phyloP scores from a whole-genome alignment of 2,329 filamentous ascomycete genomes.

The Claviceps citrina region DNA sequence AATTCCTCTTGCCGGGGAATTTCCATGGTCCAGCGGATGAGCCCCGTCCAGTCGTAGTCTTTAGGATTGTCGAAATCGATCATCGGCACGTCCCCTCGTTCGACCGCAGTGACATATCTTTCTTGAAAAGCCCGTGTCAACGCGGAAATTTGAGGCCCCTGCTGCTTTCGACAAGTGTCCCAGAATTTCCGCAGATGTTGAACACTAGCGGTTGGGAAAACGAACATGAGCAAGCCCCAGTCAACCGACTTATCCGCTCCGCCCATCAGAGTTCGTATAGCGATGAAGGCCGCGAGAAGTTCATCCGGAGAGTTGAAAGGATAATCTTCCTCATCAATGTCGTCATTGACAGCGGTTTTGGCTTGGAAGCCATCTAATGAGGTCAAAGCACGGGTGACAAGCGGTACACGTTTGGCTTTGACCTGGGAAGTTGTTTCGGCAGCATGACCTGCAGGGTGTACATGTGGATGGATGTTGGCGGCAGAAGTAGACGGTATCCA shows the following conservation, averaged over 20 bases:
- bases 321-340: background rate
- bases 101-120: conserved; percentile 50
- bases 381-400: conserved; percentile 16
- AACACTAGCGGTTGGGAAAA: conserved; percentile 39
- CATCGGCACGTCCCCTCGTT: conserved; percentile 40
- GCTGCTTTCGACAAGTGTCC: conserved; percentile 34
- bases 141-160: conserved; percentile 37
- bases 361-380: conserved; percentile 8
- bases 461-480: background rate
- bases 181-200: conserved; percentile 40
- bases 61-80: conserved; percentile 49
- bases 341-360: background rate
- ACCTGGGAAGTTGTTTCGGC: background rate
- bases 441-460: background rate
- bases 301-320: conserved; percentile 12
- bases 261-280: conserved; percentile 41
- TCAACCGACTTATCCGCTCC: conserved; percentile 44
- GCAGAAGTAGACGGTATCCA: background rate
- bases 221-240: conserved; percentile 40
- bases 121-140: conserved; percentile 47
- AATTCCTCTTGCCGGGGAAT: conserved; percentile 31
- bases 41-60: conserved; percentile 50
- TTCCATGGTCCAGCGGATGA: conserved; percentile 52
- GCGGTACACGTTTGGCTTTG: conserved; percentile 16
- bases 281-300: conserved; percentile 42